Evolutionary conservation across 2,329 filamentous ascomycete species (phyloP), one percentile per base, ranked within the genome.

Genomic region (Colletotrichum graminicola): DNA sequence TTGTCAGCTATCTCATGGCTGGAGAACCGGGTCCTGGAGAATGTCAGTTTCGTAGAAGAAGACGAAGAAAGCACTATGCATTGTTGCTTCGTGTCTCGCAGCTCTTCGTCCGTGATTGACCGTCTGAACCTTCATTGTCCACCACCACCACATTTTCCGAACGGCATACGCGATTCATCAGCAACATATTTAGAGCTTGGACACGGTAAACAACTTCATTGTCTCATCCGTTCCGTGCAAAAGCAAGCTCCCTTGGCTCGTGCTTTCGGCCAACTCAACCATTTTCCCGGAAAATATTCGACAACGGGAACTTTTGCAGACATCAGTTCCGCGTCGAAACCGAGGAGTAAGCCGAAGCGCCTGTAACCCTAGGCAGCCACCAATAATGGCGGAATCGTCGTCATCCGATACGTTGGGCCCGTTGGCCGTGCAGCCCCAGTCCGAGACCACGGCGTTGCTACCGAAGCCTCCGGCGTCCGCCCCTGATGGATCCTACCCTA

Each of bases 401-500:
- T 65, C 60, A 14, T 61, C 60, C 68, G 59, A 56, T 18, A 64
- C 71, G 8, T 29, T 45, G 67, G 41, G 57, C 45, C 43, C 57
- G 23, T n/a, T 52, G 21, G 16, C 60, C 6, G 39, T 29, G 43
- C 34, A 47, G 52, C 47, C 47, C 16, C 71, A 52, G 41, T 66
- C 67, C 52, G 73, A 74, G 61, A 74, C 49, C 23, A 69, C 71
- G 43, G 71, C 73, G 14, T 62, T 74, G 32, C 64, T 74, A 11
- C 68, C 72, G 23, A 74, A 73, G 59, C 52, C 68, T 29, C 65
- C 62, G 57, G 61, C 61, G 32, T 41, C 61, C 61, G 56, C 34
- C 57, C 45, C 61, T 45, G 43, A 72, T 43, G 67, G 60, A 61
- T 18, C 32, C 52, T 60, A 55, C 55, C 47, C 23, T 54, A 43